Percentiles rank a stretch among this genome's conserved stretches.
Conservation (phyloP, 306 rosid species). For the Hylodesmum podocarpum region DNA sequence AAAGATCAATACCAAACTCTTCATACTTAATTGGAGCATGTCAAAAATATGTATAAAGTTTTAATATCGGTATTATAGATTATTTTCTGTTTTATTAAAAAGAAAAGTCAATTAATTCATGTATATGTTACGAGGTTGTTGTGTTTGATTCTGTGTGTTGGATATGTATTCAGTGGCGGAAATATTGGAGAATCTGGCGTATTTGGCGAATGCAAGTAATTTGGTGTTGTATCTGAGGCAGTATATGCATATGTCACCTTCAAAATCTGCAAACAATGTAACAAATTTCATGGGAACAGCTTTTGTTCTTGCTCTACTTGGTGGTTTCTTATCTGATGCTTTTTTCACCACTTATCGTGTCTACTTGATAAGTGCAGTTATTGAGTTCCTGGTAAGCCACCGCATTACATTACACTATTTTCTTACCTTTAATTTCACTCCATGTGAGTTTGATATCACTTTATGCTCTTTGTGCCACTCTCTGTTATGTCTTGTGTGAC, state of each 20-base stretch:
- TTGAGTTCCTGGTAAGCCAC: slow-evolving; percentile 70
- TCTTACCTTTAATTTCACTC: background rate
- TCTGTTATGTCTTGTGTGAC: background rate
- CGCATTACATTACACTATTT: background rate
- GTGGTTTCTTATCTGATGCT: slow-evolving; percentile 90
- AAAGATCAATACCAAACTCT: too few species aligned
- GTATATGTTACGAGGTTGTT: background rate
- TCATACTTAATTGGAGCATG: too few species aligned
- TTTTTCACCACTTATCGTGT: slow-evolving; percentile 77
- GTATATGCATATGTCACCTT: slow-evolving; percentile 83
- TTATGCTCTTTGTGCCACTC: background rate
- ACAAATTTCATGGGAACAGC: slow-evolving; percentile 98
- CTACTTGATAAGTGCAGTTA: slow-evolving; percentile 78
- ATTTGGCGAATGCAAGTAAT: slow-evolving; percentile 89
- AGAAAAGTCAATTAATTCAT: too few species aligned
- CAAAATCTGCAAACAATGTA: slow-evolving; percentile 82
- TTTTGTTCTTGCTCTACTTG: slow-evolving; percentile 92
- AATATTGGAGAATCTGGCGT: slow-evolving; percentile 88
- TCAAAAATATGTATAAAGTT: too few species aligned
- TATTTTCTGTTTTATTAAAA: too few species aligned
- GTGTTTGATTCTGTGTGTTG: too few species aligned
- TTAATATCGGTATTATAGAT: too few species aligned
- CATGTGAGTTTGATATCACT: background rate
- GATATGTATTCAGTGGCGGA: slow-evolving; percentile 79
- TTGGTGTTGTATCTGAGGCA: slow-evolving; percentile 64